Base-by-base conservation (phyloP, 2,329 filamentous ascomycete species). In the Alternaria arborescens region DNA sequence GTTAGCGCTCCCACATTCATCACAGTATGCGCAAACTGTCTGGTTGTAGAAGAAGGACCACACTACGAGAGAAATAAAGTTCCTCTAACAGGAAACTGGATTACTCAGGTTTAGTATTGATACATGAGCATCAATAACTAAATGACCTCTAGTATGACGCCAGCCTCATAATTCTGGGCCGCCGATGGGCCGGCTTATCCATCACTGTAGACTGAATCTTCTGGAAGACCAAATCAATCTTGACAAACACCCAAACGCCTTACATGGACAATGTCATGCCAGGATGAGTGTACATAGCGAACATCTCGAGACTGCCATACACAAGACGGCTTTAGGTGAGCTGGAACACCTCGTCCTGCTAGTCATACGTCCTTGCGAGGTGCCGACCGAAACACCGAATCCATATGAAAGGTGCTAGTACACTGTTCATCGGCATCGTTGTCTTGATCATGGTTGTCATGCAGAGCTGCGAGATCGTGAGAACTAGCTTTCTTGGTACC, bases 361-460 rank as follows among this genome's bases (percentile, higher is more conserved):
- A 88, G 0, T 82, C 84, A 74, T 84, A 88, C 46, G 56, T 42
- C 10, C n/a, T 38, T 14, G 71, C 78, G 41, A 89, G 65, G 22
- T 86, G 75, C 46, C 85, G 74, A 0, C 85, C 87, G 64, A 81
- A 75, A 1, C 81, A 71, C 47, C 85, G 77, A 0, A 84, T 85
- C 41, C 71, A 73, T 1, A 65, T 64, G 60, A 83, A 85, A 0
- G 82, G 75, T 4, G 89, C 10, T 11, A 30, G 8, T 30, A 30
- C 28, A 11, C 11, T 30, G 10, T 30, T 30, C 28, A 11, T 30
- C 8, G 3, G 11, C 28, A 10, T 43, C 12, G 28, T 24, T 16
- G 4, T 52, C 11, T 10, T 42, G 50, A 26, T 26, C 12, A 16
- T 8, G 11, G 24, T 12, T 11, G 22, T 43, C 7, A 8, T 57